Percentiles rank a stretch among this genome's conserved stretches.
These are phyloP conservation scores for Hibiscus tridactylites DNA, from an alignment of 345 rosid genomes.

Conservation along the genomic window DNA sequence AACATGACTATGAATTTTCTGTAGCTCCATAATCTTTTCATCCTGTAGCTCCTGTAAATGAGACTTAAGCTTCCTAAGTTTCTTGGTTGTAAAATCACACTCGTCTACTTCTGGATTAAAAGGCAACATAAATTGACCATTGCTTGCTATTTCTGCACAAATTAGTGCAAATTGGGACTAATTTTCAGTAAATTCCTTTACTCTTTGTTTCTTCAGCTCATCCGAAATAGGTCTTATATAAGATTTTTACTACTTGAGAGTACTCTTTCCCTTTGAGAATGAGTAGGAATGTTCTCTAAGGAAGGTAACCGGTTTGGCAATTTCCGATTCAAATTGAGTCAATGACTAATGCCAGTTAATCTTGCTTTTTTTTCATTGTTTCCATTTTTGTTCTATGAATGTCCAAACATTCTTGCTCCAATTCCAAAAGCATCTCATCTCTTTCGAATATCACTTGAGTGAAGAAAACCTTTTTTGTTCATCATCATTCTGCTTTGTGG, in stretches of 20 bases:
- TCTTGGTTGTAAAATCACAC: slow-evolving; percentile 48
- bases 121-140: slow-evolving; percentile 14
- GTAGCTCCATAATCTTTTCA: slow-evolving; percentile 68
- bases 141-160: slow-evolving; percentile 60
- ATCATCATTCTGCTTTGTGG: no score
- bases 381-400: no score
- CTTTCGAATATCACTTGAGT: no score
- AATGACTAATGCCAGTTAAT: slow-evolving; percentile 30
- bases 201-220: slow-evolving; percentile 39
- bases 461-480: no score
- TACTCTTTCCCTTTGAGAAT: slow-evolving; percentile 50
- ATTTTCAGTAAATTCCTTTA: slow-evolving; percentile 41
- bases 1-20: slow-evolving; percentile 47
- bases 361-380: background rate
- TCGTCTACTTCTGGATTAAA: slow-evolving; percentile 39
- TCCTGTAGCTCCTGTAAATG: slow-evolving; percentile 63
- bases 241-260: slow-evolving; percentile 58
- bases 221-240: slow-evolving; percentile 41
- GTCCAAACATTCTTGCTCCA: no score
- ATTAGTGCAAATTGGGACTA: slow-evolving; percentile 40
- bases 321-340: slow-evolving; percentile 59
- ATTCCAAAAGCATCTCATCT: no score
- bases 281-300: slow-evolving; percentile 48
- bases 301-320: slow-evolving; percentile 38
- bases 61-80: slow-evolving; percentile 55